phyloP scores from a whole-genome alignment of 2,329 filamentous ascomycete species.

The Xylaria sp. region DNA sequence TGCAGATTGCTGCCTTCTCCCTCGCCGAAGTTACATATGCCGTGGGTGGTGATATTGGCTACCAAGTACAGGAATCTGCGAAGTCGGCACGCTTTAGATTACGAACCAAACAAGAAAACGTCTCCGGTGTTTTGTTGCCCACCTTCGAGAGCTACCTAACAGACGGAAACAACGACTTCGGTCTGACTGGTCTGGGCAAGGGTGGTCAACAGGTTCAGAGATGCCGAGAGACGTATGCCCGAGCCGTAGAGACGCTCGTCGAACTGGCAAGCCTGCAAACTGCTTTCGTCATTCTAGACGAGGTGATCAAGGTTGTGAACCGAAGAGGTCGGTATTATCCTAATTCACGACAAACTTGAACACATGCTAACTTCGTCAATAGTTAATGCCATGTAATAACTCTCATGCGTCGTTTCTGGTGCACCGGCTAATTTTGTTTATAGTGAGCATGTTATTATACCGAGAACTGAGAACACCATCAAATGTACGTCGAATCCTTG shows the following conservation, averaged over 20 bases:
- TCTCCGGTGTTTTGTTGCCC: constrained; percentile 93
- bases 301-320: constrained; percentile 99
- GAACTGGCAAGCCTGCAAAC: constrained; percentile 96
- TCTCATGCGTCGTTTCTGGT: not conserved
- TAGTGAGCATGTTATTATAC: constrained; percentile 94
- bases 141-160: constrained; percentile 91
- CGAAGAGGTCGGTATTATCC: constrained; percentile 74
- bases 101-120: constrained; percentile 96
- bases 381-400: constrained; percentile 88
- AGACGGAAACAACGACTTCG: constrained; percentile 95
- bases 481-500: constrained; percentile 72
- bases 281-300: constrained; percentile 96
- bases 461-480: constrained; percentile 98
- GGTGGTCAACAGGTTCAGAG: constrained; percentile 96
- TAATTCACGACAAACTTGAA: not conserved
- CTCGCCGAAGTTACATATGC: constrained; percentile 97
- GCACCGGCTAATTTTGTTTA: constrained; percentile 40
- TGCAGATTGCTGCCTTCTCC: constrained; percentile 99
- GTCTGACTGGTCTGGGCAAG: constrained; percentile 93
- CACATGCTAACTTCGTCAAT: constrained; percentile 46
- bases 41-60: constrained; percentile 93
- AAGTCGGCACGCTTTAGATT: constrained; percentile 93
- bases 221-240: constrained; percentile 93
- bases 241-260: constrained; percentile 94
- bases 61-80: constrained; percentile 96